These are phyloP conservation scores for Lentinula sp. DNA, from an alignment of 768 basidiomycete species.

Conservation along the genomic window DNA sequence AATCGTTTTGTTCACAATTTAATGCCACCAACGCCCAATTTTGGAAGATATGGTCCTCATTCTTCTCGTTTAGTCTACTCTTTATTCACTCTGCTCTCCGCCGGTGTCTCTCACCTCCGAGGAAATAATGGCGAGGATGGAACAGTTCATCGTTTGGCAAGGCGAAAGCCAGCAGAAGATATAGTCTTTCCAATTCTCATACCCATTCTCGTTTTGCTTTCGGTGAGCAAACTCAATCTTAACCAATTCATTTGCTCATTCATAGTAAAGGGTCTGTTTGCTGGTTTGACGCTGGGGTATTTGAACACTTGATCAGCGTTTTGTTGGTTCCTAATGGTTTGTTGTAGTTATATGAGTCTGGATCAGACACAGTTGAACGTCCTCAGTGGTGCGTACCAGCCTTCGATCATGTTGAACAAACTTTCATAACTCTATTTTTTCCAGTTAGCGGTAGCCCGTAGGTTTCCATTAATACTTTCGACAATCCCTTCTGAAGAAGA, in stretches of 20 bases:
- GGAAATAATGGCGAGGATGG: not conserved
- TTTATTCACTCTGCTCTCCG: not conserved
- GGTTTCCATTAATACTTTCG: not conserved
- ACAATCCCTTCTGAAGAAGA: not conserved
- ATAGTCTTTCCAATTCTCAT: slow-evolving; percentile 43
- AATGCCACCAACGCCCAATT: slow-evolving; percentile 1
- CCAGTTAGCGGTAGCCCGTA: slow-evolving; percentile 9
- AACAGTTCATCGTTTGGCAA: not conserved
- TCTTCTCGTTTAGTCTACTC: slow-evolving; percentile 1
- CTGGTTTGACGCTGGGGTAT: slow-evolving; percentile 67
- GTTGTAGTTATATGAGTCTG: slow-evolving; percentile 78
- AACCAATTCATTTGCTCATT: not conserved
- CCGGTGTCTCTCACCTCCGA: not conserved
- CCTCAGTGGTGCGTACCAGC: slow-evolving; percentile 32
- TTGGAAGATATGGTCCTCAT: not conserved
- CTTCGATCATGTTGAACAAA: not conserved
- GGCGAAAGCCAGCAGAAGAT: not conserved
- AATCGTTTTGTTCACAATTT: not conserved
- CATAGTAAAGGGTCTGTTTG: slow-evolving; percentile 57
- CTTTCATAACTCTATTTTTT: not conserved
- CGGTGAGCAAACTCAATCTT: not conserved
- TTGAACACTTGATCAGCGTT: not conserved
- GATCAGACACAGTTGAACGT: slow-evolving; percentile 92
- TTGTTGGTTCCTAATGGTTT: not conserved
- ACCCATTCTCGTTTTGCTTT: slow-evolving; percentile 76